Conservation (phyloP, 352 stramenopile genomes). For the Phytopythium helicoides region DNA sequence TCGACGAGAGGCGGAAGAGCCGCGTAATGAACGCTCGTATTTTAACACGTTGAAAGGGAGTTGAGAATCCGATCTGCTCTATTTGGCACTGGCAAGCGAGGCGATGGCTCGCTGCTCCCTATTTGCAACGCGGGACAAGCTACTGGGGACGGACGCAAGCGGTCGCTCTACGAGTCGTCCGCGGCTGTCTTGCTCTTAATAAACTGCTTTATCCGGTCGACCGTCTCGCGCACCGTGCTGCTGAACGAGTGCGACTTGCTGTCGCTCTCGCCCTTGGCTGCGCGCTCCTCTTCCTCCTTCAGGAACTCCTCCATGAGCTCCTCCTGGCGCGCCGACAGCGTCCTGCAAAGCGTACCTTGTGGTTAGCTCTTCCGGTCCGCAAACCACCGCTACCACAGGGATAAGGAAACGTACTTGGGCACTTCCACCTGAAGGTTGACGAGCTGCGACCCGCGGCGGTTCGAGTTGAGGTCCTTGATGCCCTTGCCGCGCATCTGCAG, state of each 20-base stretch:
- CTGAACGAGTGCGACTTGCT: conserved; percentile 85
- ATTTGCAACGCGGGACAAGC: too few species aligned
- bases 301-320: conserved; percentile 96
- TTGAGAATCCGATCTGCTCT: too few species aligned
- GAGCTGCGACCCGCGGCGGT: conserved; percentile 93
- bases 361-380: too few species aligned
- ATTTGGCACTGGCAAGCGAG: too few species aligned
- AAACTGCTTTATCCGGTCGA: conserved; percentile 89
- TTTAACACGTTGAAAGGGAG: too few species aligned
- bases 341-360: conserved; percentile 41
- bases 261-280: conserved; percentile 62
- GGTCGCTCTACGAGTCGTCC: conserved; percentile 13
- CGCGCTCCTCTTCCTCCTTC: conserved; percentile 79
- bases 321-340: conserved; percentile 92
- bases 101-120: background rate
- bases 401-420: conserved; percentile 74
- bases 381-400: conserved; percentile 1
- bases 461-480: conserved; percentile 93
- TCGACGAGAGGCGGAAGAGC: too few species aligned
- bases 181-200: conserved; percentile 59
- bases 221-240: conserved; percentile 74
- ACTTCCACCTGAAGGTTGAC: conserved; percentile 97
- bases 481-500: conserved; percentile 97
- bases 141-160: too few species aligned
- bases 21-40: too few species aligned